A percentile compares a stretch with the other conserved stretches of the same genome.
phyloP scores from a whole-genome alignment of 202 grass and related monocot genomes.

The Cymbopogon flexuosus region DNA sequence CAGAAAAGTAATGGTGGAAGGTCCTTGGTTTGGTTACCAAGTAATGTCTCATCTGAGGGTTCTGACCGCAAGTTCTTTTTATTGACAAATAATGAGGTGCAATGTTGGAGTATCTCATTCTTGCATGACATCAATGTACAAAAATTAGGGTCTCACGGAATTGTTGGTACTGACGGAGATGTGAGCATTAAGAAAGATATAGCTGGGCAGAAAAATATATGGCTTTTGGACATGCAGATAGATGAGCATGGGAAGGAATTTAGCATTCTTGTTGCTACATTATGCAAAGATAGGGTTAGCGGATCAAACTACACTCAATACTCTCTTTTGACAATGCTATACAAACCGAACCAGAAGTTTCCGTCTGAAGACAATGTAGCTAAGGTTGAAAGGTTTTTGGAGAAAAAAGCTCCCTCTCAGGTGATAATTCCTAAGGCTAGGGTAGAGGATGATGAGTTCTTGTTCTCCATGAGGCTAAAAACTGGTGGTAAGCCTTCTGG shows the following conservation, averaged over 20 bases:
- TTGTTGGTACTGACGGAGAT: constrained; percentile 79
- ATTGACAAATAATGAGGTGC: constrained; percentile 71
- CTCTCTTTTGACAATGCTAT: constrained; percentile 92
- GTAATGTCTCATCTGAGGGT: constrained; percentile 37
- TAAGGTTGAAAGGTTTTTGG: constrained; percentile 71
- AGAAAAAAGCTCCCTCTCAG: constrained; percentile 91
- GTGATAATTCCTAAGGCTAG: constrained; percentile 92
- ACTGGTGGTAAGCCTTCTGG: constrained; percentile 91
- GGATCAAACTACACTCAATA: constrained; percentile 93
- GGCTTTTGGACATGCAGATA: constrained; percentile 98
- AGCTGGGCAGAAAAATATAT: constrained; percentile 93
- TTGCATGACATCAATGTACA: constrained; percentile 42
- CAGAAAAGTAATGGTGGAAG: constrained; percentile 49
- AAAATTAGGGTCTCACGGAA: constrained; percentile 62
- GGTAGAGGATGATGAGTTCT: constrained; percentile 70
- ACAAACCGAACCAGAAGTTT: constrained; percentile 54
- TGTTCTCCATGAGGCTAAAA: constrained; percentile 84
- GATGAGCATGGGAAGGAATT: constrained; percentile 75
- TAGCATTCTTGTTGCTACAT: constrained; percentile 90
- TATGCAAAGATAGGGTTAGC: constrained; percentile 95
- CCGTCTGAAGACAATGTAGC: constrained; percentile 43
- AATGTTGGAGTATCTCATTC: constrained; percentile 72
- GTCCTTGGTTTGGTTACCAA: constrained; percentile 74
- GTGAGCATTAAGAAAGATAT: constrained; percentile 93
- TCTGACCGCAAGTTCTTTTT: constrained; percentile 61